Evolutionary conservation across 2,329 filamentous ascomycete species (phyloP), one percentile per base, ranked within the genome.

Genomic region (Elsinoe necatrix): DNA sequence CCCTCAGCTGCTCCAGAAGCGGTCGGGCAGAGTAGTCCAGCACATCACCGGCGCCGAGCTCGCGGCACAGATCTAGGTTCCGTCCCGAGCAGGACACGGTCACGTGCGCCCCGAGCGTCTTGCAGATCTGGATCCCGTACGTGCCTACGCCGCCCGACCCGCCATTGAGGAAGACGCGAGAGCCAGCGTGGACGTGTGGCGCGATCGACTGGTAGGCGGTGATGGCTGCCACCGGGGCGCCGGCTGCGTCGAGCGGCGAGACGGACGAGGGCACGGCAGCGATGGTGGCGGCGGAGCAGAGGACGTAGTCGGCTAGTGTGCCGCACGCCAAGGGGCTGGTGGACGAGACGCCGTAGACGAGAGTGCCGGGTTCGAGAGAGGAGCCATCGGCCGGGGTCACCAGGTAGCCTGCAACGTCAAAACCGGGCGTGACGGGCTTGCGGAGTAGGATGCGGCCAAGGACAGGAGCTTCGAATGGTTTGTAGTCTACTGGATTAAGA

Each of bases 401-500:
- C 4, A 82, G 73, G 34, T 65, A 68, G 39, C 80, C 80, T 63
- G 72, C 72, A 60, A 80, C 75, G 63, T 83, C 80, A 61, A 76
- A 72, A 16, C 75, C 75, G 0, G 75, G 76, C 2, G 69, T 75
- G 7, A 72, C 71, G 21, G 78, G 78, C 6, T 64, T 66, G n/a
- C 65, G 56, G 14, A 71, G 43, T 6, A 69, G 58, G 25, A 71
- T 59, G 3, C 72, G 69, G 1, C 67, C 66, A 4, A 79, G 56
- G 1, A 75, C 20, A 0, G 75, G 67, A 25, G 76, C 68, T 63
- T 85, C 82, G 8, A 79, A 73, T 1, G 80, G 61, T 67, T 86
- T 86, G 74, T 82, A 80, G 73, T 87, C 84, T 25, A 79, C 78
- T 0, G 82, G 63, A 65, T 86, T 86, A 61, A 85, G 65, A 21